These are phyloP conservation scores for Penicillium decumbens DNA, from an alignment of 2,329 filamentous ascomycete genomes.

Conservation along the genomic window DNA sequence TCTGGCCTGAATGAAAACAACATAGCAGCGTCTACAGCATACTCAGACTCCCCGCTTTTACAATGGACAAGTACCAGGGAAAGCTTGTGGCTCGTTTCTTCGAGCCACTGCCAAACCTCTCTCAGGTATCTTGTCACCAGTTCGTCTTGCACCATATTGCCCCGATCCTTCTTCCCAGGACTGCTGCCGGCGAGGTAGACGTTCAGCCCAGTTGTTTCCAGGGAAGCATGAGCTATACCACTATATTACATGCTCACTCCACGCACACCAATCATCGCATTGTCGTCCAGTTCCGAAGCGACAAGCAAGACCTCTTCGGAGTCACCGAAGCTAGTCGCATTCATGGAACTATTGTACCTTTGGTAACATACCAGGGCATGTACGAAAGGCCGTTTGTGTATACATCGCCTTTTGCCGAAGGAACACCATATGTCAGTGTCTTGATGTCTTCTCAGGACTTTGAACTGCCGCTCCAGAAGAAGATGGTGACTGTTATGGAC, in stretches of 20 bases:
- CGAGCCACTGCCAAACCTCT: constrained; percentile 12
- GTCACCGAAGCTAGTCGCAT: constrained; percentile 10
- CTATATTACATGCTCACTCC: constrained; percentile 11
- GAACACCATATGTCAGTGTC: constrained; percentile 14
- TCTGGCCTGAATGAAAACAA: background rate
- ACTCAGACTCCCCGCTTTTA: constrained; percentile 5
- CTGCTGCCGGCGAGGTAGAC: constrained; percentile 9
- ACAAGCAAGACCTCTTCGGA: constrained; percentile 12
- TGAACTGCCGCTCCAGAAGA: constrained; percentile 10
- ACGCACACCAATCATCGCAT: constrained; percentile 1
- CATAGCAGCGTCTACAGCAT: constrained; percentile 3
- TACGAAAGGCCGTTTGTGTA: constrained; percentile 14
- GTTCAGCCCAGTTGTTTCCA: constrained; percentile 11
- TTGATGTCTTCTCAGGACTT: constrained; percentile 14
- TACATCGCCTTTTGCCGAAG: constrained; percentile 14
- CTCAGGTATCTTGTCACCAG: constrained; percentile 12
- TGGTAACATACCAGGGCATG: constrained; percentile 14
- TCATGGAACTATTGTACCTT: constrained; percentile 11
- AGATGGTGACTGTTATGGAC: constrained; percentile 10
- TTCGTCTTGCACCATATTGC: constrained; percentile 13
- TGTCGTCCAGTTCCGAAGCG: constrained; percentile 11
- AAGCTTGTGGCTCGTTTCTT: constrained; percentile 12
- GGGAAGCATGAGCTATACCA: constrained; percentile 16
- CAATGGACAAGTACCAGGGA: constrained; percentile 12
- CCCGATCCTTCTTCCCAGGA: constrained; percentile 7